Conservation (phyloP, 2,329 filamentous ascomycete genomes). For the Leptographium flavum region DNA sequence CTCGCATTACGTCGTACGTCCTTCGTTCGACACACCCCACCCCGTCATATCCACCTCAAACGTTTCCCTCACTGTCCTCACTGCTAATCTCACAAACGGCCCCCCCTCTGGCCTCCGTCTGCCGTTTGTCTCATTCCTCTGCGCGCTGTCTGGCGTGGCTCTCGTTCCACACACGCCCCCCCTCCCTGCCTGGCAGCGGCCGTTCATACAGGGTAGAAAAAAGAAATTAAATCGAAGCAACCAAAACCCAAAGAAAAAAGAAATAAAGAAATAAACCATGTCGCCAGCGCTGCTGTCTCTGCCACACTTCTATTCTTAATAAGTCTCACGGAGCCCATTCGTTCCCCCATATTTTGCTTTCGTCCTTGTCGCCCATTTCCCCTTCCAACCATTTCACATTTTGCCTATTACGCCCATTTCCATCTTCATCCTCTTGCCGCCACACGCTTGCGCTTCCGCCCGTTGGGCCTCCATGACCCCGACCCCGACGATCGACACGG, state of each 20-base stretch:
- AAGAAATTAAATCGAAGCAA: constrained; percentile 5
- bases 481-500: no score
- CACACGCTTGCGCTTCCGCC: not conserved
- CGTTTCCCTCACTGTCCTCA: no score
- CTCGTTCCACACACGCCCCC: constrained; percentile 1
- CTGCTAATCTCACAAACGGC: not conserved
- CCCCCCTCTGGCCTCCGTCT: not conserved
- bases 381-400: not conserved
- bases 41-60: not conserved
- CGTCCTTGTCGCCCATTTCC: not conserved
- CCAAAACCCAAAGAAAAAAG: constrained; percentile 4
- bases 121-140: not conserved
- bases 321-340: not conserved
- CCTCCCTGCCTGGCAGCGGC: not conserved
- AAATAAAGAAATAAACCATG: not conserved
- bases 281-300: not conserved
- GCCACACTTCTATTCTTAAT: not conserved
- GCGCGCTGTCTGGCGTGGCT: constrained; percentile 2
- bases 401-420: no score
- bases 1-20: constrained; percentile 1
- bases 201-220: not conserved
- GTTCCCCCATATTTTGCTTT: constrained; percentile 1
- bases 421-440: no score
- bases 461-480: not conserved
- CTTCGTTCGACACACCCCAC: not conserved